Evolutionary conservation across 2,329 filamentous ascomycete species (phyloP).

Genomic region (Coniella vitis): DNA sequence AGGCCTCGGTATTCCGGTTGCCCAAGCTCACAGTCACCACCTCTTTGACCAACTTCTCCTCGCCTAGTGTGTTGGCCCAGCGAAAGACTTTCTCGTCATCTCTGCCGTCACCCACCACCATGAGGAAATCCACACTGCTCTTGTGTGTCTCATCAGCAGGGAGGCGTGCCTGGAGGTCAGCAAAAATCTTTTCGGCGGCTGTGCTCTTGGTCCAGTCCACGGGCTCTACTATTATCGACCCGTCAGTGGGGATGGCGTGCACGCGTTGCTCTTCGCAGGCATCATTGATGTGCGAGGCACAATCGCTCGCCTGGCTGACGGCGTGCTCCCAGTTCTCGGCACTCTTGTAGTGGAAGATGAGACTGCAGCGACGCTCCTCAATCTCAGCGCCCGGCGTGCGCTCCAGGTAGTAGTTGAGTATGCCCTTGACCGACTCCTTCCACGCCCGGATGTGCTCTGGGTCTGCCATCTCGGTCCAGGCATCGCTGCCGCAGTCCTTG

Average conservation of each 20-base stretch:
- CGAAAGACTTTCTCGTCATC: conserved; percentile 92
- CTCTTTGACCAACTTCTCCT: conserved; percentile 52
- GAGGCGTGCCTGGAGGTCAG: conserved; percentile 41
- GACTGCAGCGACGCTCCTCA: conserved; percentile 84
- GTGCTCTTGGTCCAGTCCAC: conserved; percentile 83
- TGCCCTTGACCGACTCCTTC: conserved; percentile 77
- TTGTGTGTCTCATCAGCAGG: conserved; percentile 26
- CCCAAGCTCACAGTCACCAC: conserved; percentile 84
- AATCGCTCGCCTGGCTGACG: conserved; percentile 75
- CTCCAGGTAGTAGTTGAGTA: conserved; percentile 84
- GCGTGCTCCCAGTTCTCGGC: conserved; percentile 72
- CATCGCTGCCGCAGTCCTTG: conserved; percentile 58
- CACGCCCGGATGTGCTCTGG: conserved; percentile 62
- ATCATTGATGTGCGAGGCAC: conserved; percentile 91
- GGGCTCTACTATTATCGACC: conserved; percentile 77
- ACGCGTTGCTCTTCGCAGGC: conserved; percentile 78
- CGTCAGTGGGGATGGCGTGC: conserved; percentile 73
- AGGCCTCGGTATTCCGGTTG: conserved; percentile 80
- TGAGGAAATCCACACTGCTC: conserved; percentile 69
- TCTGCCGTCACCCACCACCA: conserved; percentile 84
- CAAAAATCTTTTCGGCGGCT: conserved; percentile 69
- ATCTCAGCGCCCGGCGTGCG: conserved; percentile 82
- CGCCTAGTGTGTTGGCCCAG: conserved; percentile 77
- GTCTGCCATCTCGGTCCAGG: conserved; percentile 76
- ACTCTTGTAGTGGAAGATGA: conserved; percentile 85